These are phyloP conservation scores for Colletotrichum magnum DNA, from an alignment of 2,329 filamentous ascomycete species.

Conservation along the genomic window DNA sequence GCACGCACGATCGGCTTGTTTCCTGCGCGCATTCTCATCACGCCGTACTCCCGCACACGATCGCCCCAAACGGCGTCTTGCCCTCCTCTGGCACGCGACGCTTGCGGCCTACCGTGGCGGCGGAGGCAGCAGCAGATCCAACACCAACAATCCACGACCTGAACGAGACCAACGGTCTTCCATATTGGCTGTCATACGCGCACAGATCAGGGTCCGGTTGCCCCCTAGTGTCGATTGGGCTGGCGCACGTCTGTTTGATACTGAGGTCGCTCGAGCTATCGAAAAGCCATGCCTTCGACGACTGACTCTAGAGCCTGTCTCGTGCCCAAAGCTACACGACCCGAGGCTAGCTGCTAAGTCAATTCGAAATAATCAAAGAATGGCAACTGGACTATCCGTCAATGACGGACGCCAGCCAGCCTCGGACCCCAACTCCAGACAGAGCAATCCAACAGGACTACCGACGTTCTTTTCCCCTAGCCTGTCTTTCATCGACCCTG, in stretches of 20 bases:
- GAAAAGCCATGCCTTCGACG: constrained; percentile 17
- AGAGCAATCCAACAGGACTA: neutral
- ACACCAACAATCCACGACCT: constrained; percentile 5
- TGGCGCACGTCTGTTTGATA: constrained; percentile 34
- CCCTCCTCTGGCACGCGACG: constrained; percentile 15
- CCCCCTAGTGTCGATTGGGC: constrained; percentile 20
- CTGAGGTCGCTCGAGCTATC: constrained; percentile 35
- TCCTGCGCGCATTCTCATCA: neutral
- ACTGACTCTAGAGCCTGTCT: constrained; percentile 4
- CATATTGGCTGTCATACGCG: constrained; percentile 28
- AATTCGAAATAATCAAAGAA: neutral
- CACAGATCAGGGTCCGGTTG: constrained; percentile 32
- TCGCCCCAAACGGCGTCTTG: constrained; percentile 17
- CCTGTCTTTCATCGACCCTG: neutral
- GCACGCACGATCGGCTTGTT: too few relatives aligned
- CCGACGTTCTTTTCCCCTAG: constrained; percentile 8
- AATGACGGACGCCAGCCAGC: constrained; percentile 5
- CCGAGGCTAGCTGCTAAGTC: neutral
- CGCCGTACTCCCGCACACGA: neutral
- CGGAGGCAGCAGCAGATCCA: neutral
- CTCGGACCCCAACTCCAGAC: neutral
- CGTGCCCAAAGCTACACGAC: constrained; percentile 6
- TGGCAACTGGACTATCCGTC: neutral
- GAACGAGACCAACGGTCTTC: constrained; percentile 30
- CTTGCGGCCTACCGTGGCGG: constrained; percentile 32